phyloP scores from a whole-genome alignment of 1,284 basidiomycete species.

The Exobasidium cylindrosporum region DNA sequence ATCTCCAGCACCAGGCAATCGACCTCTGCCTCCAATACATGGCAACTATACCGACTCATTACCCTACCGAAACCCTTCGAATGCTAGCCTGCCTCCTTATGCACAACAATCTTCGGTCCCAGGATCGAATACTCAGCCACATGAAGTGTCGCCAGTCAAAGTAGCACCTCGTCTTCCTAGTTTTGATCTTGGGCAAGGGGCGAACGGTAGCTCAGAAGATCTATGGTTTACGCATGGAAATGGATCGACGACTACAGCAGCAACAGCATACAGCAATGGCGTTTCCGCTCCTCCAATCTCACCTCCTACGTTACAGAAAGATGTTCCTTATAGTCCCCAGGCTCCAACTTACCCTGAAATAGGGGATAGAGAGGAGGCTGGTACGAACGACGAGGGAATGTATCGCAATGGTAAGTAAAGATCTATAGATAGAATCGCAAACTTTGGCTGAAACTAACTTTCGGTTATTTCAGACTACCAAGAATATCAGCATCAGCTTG shows the following conservation, averaged over 20 bases:
- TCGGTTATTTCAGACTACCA: conserved; percentile 18
- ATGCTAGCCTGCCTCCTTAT: conserved; percentile 1
- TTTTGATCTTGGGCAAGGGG: conserved; percentile 25
- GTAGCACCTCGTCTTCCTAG: conserved; percentile 23
- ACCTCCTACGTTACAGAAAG: not conserved
- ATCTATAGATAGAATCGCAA: too few relatives aligned
- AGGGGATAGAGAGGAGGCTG: not conserved
- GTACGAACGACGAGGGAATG: conserved; percentile 3
- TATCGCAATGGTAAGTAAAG: conserved; percentile 11
- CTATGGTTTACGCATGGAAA: conserved; percentile 16
- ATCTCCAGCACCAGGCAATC: not conserved
- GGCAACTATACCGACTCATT: not conserved
- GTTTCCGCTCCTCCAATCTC: not conserved
- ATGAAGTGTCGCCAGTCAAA: not conserved
- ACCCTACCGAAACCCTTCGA: not conserved
- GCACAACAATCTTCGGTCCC: not conserved
- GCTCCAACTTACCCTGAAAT: not conserved
- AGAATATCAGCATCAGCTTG: conserved; percentile 15
- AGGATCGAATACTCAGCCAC: not conserved
- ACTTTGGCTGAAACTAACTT: too few relatives aligned
- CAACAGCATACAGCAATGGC: not conserved
- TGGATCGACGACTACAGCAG: not conserved
- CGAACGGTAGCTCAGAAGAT: conserved; percentile 9
- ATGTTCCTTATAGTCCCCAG: not conserved
- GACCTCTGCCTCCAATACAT: not conserved